Evolutionary conservation across 352 stramenopile genomes (phyloP), one percentile per base, ranked within the genome.

Genomic region (Pythium insidiosum): DNA sequence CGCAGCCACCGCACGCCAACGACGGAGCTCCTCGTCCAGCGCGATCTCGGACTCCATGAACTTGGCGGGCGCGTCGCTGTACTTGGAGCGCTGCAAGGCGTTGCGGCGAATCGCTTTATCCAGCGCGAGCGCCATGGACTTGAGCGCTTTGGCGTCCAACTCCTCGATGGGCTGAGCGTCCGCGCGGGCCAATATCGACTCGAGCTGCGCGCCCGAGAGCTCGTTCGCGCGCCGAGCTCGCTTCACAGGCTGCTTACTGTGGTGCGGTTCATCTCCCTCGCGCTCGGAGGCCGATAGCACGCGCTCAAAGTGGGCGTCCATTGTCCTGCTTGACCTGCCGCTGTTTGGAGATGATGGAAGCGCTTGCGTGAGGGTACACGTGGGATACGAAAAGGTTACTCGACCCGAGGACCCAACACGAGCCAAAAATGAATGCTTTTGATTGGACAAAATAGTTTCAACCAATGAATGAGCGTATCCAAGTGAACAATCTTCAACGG

Each of bases 11-110:
- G 43, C 50, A 41, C 73, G 68, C 45, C 64, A 61, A 39, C 66
- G 56, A 25, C 46, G 16, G 9, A 75, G 60, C 23, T 74, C 63
- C 26, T 68, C 50, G 43, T 73, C 53, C 19, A 74, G 45, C 20
- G 62, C 64, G 16, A 86, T 38, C 55, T 88, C 75, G 19, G 65
- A 82, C 19, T 85, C 62, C 52, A 86, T 71, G 46, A 88, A 88
- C 48, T 80, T 83, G 37, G 53, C 39, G 28, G 75, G 72, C 15
- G 84, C 63, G 23, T 83, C 66, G 7, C 53, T 52, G 56, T 76
- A 68, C 58, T 84, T 84, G 33, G 74, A 68, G 24, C 75, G 69
- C 57, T 71, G 41, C 15, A 78, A 36, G 25, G 74, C 68, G 40
- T 88, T 88, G 42, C 55, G 56, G 20, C 67, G 68, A 29, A 88